A percentile compares a stretch with the other conserved stretches of the same genome.
Conservation (phyloP, 768 basidiomycete species). For the Pisolithus albus region DNA sequence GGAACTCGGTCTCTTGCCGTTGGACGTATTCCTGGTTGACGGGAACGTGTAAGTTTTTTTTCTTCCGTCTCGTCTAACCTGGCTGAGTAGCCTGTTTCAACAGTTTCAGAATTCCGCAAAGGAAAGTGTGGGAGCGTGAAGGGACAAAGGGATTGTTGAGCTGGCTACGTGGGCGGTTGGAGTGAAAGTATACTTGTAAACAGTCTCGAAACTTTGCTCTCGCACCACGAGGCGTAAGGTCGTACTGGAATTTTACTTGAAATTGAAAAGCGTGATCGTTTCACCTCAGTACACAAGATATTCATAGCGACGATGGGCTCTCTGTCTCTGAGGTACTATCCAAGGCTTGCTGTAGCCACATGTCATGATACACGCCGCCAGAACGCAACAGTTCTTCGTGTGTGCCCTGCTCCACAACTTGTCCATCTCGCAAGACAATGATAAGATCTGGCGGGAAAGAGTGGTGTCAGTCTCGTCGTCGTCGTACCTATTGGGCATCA, state of each 20-base stretch:
- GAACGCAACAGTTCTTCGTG: constrained; percentile 76
- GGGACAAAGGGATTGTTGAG: constrained; percentile 75
- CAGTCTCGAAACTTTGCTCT: not conserved
- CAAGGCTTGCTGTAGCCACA: constrained; percentile 75
- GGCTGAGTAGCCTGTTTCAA: not conserved
- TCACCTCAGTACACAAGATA: not conserved
- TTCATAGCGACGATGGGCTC: constrained; percentile 2
- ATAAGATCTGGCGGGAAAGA: constrained; percentile 59
- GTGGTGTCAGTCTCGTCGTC: not conserved
- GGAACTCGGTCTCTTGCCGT: constrained; percentile 64
- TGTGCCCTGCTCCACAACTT: constrained; percentile 87
- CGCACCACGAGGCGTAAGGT: not conserved
- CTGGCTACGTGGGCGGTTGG: constrained; percentile 73
- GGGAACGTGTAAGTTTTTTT: constrained; percentile 63
- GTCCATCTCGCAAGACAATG: constrained; percentile 87
- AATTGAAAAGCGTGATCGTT: not conserved
- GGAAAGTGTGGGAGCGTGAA: constrained; percentile 81
- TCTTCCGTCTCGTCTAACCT: constrained; percentile 8
- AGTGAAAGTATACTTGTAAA: constrained; percentile 27
- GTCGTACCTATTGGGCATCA: not conserved
- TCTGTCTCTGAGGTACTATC: constrained; percentile 15
- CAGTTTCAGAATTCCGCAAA: constrained; percentile 76
- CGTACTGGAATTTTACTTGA: not conserved
- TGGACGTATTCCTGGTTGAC: constrained; percentile 80
- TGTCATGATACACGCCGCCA: constrained; percentile 67